Conservation (phyloP, 805 yeast species). For the Nakazawaea ambrosiae region DNA sequence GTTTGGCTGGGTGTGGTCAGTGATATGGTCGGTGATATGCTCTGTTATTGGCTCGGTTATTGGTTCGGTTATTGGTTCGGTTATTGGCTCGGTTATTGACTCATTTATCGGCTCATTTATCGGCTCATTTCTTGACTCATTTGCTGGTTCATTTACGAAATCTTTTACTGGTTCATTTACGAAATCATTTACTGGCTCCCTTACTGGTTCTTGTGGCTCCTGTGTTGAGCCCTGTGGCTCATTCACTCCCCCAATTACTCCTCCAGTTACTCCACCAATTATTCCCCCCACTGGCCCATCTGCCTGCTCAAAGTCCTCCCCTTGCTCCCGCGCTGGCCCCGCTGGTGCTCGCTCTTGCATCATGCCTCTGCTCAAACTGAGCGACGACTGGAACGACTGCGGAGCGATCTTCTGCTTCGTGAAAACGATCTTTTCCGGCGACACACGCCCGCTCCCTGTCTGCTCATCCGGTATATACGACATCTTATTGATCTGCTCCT, state of each 20-base stretch:
- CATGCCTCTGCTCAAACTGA: slow-evolving; percentile 1
- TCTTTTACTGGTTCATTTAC: background rate
- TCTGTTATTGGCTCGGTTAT: no score
- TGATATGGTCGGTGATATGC: no score
- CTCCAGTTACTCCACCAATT: background rate
- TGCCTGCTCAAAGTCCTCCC: background rate
- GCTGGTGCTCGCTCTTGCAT: background rate
- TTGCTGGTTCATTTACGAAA: background rate
- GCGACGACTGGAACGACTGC: slow-evolving; percentile 7
- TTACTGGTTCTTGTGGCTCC: background rate
- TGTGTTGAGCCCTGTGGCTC: background rate
- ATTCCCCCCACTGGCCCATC: background rate
- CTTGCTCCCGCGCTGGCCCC: background rate
- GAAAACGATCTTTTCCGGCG: background rate
- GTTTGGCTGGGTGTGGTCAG: no score
- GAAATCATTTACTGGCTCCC: no score
- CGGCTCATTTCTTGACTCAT: background rate
- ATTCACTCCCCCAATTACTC: no score
- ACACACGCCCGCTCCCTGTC: background rate
- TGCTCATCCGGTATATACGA: no score
- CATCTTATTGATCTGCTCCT: no score
- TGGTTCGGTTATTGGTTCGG: no score
- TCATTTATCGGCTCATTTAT: no score
- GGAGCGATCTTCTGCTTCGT: slow-evolving; percentile 1
- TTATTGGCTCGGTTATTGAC: no score